Percentiles rank a stretch among this genome's conserved stretches.
Conservation (phyloP, 768 basidiomycete species). For the Lactarius quietus region DNA sequence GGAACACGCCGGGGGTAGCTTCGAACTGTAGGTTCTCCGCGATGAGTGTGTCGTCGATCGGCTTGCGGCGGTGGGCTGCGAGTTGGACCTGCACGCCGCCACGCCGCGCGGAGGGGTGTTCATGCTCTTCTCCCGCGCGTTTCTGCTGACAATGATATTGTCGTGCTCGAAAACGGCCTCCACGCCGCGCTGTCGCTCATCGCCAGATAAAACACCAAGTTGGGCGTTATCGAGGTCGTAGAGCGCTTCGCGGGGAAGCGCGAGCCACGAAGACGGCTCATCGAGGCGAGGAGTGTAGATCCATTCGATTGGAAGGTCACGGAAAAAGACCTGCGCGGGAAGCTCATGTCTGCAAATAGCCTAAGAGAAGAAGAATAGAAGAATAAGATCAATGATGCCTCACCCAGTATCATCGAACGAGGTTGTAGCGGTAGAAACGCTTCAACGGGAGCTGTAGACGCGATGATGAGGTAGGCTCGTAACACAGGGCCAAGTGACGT, state of each 20-base stretch:
- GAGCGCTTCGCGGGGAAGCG: constrained; percentile 79
- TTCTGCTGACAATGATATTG: constrained; percentile 90
- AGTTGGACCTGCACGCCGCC: constrained; percentile 90
- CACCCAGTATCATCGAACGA: too few species aligned
- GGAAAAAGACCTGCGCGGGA: too few species aligned
- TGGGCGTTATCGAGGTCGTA: constrained; percentile 98
- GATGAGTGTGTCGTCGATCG: constrained; percentile 83
- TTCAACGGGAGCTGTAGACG: too few species aligned
- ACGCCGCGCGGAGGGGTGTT: constrained; percentile 81
- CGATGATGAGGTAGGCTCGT: too few species aligned
- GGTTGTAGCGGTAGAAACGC: too few species aligned
- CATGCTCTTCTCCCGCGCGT: constrained; percentile 70
- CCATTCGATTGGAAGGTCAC: constrained; percentile 80
- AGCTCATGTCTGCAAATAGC: too few species aligned
- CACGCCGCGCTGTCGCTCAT: constrained; percentile 51
- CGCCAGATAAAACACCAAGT: constrained; percentile 57
- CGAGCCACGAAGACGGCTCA: constrained; percentile 88
- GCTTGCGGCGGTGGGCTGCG: constrained; percentile 38
- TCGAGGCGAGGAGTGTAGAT: constrained; percentile 96
- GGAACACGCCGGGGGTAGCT: constrained; percentile 84
- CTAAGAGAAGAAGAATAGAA: too few species aligned
- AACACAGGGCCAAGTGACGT: too few species aligned
- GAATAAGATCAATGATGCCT: too few species aligned
- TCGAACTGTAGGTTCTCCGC: constrained; percentile 96
- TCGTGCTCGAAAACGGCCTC: constrained; percentile 85